Percentiles rank a stretch among this genome's conserved stretches.
phyloP scores from a whole-genome alignment of 495 filamentous ascomycete species.

The Daldinia vernicosa region DNA sequence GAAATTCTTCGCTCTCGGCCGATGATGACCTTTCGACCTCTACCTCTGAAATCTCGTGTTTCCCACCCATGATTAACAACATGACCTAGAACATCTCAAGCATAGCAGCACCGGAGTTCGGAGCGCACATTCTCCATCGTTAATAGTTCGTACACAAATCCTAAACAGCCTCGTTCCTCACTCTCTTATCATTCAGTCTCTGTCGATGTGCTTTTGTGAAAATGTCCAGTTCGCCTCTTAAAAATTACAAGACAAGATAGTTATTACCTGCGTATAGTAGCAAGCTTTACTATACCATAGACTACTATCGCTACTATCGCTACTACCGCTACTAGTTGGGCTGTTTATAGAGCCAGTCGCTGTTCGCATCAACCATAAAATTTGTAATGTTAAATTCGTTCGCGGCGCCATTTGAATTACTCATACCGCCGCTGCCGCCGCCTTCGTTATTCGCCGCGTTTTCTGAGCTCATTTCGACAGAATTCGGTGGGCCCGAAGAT shows the following conservation, averaged over 20 bases:
- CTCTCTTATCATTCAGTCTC: background rate
- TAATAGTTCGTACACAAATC: background rate
- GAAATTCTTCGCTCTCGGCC: background rate
- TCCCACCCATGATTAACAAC: background rate
- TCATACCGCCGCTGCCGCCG: background rate
- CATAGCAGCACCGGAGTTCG: constrained; percentile 9
- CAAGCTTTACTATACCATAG: background rate
- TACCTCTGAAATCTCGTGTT: constrained; percentile 1
- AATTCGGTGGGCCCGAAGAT: constrained; percentile 38
- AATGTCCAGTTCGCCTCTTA: constrained; percentile 11
- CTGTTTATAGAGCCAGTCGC: constrained; percentile 69
- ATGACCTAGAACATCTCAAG: background rate
- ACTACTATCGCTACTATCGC: background rate
- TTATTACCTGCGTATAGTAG: constrained; percentile 2
- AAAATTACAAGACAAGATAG: constrained; percentile 11
- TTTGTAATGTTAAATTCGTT: constrained; percentile 72
- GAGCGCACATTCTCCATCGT: constrained; percentile 1
- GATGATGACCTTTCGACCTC: background rate
- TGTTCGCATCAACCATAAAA: constrained; percentile 70
- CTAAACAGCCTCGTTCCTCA: background rate
- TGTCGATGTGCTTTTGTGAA: background rate
- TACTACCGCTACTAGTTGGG: constrained; percentile 16
- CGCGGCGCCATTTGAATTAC: constrained; percentile 28
- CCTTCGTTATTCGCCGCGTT: constrained; percentile 24
- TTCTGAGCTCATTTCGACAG: constrained; percentile 35